These are phyloP conservation scores for Suillus subaureus DNA, from an alignment of 768 basidiomycete genomes.

Conservation along the genomic window DNA sequence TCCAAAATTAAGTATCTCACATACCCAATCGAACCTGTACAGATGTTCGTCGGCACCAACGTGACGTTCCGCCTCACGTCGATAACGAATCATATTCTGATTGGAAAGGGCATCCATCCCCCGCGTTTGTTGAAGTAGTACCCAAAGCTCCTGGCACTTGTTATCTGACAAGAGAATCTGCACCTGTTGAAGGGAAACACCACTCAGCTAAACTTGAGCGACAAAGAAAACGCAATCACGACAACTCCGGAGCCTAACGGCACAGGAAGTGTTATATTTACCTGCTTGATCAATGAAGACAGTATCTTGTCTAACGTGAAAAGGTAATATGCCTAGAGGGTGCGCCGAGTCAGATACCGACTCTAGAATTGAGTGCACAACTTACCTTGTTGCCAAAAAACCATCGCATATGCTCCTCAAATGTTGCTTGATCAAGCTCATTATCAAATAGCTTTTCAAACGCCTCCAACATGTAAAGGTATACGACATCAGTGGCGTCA, in stretches of 20 bases:
- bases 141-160: conserved; percentile 86
- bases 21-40: conserved; percentile 81
- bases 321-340: conserved; percentile 79
- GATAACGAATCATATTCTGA: conserved; percentile 74
- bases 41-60: conserved; percentile 76
- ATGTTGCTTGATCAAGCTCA: conserved; percentile 88
- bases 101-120: conserved; percentile 51
- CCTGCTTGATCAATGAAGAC: conserved; percentile 89
- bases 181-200: conserved; percentile 51
- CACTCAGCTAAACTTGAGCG: conserved; percentile 4
- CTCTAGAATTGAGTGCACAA: not conserved
- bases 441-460: conserved; percentile 94
- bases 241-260: not conserved
- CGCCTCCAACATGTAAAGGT: conserved; percentile 85
- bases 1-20: conserved; percentile 28
- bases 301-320: conserved; percentile 96
- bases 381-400: conserved; percentile 87
- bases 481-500: conserved; percentile 68
- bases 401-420: conserved; percentile 95
- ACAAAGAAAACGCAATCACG: not conserved
- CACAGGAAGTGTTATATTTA: conserved; percentile 35
- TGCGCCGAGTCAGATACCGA: conserved; percentile 19
- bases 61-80: conserved; percentile 77
- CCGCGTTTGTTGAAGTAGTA: conserved; percentile 69
- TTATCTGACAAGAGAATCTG: conserved; percentile 84